Conservation (phyloP, 202 grass and related monocot genomes). For the Setaria italica region DNA sequence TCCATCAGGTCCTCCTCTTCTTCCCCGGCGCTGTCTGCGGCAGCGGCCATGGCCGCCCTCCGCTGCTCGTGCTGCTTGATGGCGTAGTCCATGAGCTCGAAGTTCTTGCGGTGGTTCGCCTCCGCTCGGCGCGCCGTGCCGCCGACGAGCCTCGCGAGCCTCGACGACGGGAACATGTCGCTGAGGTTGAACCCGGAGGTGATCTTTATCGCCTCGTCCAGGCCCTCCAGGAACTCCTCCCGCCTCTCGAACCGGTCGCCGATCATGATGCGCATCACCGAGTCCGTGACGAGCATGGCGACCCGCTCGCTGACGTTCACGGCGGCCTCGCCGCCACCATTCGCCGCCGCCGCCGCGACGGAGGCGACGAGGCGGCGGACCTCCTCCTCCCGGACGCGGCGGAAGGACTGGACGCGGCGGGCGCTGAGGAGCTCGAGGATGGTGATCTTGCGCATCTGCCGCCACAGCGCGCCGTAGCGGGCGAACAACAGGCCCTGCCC, state of each 20-base stretch:
- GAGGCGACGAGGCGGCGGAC: neutral
- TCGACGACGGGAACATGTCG: neutral
- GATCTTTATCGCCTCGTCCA: neutral
- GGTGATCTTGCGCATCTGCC: conserved; percentile 36
- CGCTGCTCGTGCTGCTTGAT: neutral
- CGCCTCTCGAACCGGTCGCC: conserved; percentile 27
- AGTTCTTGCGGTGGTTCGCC: neutral
- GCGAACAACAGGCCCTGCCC: neutral
- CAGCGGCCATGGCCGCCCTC: neutral
- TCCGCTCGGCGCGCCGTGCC: neutral
- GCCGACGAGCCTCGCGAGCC: neutral
- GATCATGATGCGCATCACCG: neutral
- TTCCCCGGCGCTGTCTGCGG: neutral
- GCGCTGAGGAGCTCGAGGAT: conserved; percentile 38
- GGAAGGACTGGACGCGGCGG: conserved; percentile 35
- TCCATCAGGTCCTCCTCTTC: neutral
- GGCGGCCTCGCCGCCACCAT: neutral
- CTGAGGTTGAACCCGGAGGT: conserved; percentile 6
- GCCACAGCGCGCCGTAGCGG: conserved; percentile 29
- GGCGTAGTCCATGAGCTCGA: neutral
- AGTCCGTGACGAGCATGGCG: neutral
- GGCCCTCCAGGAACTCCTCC: neutral
- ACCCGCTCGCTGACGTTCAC: conserved; percentile 40
- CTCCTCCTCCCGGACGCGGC: conserved; percentile 42
- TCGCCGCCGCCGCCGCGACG: neutral